Base-by-base conservation (phyloP, 2,329 filamentous ascomycete species). In the Chrysoporthe austroafricana region DNA sequence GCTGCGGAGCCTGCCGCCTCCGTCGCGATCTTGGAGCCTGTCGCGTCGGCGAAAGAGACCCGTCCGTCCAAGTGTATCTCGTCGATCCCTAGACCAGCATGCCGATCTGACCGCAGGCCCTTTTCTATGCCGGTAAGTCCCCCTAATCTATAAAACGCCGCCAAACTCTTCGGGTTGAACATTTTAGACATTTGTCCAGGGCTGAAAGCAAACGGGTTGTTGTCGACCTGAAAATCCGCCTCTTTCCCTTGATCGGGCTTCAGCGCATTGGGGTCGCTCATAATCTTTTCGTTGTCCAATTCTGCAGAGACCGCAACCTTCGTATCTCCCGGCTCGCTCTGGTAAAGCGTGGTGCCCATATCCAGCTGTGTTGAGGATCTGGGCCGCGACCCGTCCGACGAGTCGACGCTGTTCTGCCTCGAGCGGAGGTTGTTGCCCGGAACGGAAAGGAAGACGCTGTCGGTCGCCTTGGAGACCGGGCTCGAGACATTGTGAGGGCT, bases 121-220 rank as follows among this genome's bases (percentile, higher is more conserved):
- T 88, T 91, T 78, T 95, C 93, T 61, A 97, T 78, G 0, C 94
- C 94, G 21, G 79, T 79, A 18, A 97, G 78, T 34, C 94, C 94
- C 61, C 94, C 94, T 5, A 97, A 77, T 16, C 90, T 90, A 74
- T 90, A 91, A 73, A 95, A 97, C 0, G 94, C 94, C 14, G 90
- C 83, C 67, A 97, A 80, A 70, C 89, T 96, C 81, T 97, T 97
- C 3, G 94, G 94, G 76, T 96, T 96, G 70, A 95, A 88, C 80
- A 97, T 86, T 78, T 97, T 97, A 73, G 89, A 90, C 70, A 97
- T 83, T 75, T 96, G 90, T 16, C 94, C 94, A 2, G 91, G 91
- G 1, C 89, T 88, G 76, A 93, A 97, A 18, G 93, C 94, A 74
- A 97, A 97, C 0, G 91, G 90, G 76, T 96, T 97, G 76, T 93